Percentiles rank a stretch among this genome's conserved stretches.
Conservation (phyloP, 1,284 basidiomycete species). For the Paramarasmius palmivorus region DNA sequence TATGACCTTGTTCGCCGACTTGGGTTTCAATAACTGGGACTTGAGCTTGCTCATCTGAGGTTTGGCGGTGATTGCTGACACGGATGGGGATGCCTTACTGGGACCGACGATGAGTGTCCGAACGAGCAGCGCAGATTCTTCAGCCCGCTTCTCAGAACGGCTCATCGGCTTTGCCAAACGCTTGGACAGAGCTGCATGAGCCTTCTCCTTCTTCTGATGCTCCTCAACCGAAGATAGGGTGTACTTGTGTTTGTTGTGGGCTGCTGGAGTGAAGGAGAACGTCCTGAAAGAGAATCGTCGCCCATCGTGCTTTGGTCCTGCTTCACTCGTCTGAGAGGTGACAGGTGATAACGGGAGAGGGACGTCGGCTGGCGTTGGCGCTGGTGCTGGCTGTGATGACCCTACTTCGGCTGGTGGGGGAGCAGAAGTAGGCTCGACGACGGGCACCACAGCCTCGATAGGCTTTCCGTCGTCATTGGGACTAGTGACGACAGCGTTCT, state of each 20-base stretch:
- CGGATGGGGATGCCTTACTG: slow-evolving; percentile 34
- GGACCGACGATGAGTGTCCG: slow-evolving; percentile 70
- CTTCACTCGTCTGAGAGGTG: background rate
- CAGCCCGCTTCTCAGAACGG: slow-evolving; percentile 59
- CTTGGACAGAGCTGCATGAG: slow-evolving; percentile 34
- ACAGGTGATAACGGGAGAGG: slow-evolving; percentile 9
- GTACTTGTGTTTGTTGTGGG: slow-evolving; percentile 32
- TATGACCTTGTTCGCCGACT: slow-evolving; percentile 70
- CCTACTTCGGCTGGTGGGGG: background rate
- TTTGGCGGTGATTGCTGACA: slow-evolving; percentile 41
- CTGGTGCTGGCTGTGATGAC: background rate
- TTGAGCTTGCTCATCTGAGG: slow-evolving; percentile 68
- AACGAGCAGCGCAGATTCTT: slow-evolving; percentile 60
- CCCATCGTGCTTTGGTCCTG: slow-evolving; percentile 11
- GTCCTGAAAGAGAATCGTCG: slow-evolving; percentile 24
- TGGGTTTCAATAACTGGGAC: slow-evolving; percentile 63
- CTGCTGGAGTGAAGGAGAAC: slow-evolving; percentile 28
- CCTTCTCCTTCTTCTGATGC: slow-evolving; percentile 38
- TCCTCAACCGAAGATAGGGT: slow-evolving; percentile 36
- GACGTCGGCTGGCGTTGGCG: slow-evolving; percentile 9
- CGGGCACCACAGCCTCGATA: background rate
- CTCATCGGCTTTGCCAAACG: slow-evolving; percentile 29
- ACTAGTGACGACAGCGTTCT: slow-evolving; percentile 2
- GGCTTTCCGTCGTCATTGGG: background rate
- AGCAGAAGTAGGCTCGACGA: background rate